Evolutionary conservation across 352 stramenopile species (phyloP).

Genomic region (Globisporangium splendens): DNA sequence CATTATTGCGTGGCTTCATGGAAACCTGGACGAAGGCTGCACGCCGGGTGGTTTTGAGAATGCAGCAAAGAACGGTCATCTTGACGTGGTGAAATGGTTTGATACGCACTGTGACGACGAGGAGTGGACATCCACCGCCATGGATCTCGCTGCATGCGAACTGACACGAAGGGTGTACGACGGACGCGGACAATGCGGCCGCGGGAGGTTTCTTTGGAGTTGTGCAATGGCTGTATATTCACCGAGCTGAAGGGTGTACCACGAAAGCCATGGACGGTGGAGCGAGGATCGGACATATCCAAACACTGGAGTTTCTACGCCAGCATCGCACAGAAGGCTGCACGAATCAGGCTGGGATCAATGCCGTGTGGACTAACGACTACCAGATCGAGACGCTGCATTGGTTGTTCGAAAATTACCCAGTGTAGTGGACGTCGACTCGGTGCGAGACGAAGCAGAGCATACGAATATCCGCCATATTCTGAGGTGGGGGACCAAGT

Average conservation of each 20-base stretch:
- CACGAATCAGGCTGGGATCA: slow-evolving; percentile 3
- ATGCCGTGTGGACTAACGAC: slow-evolving; percentile 9
- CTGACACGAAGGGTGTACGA: slow-evolving; percentile 20
- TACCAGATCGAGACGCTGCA: slow-evolving; percentile 16
- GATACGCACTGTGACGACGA: slow-evolving; percentile 12
- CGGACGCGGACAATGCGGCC: slow-evolving; percentile 22
- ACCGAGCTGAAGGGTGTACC: slow-evolving; percentile 10
- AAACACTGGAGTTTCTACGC: slow-evolving; percentile 7
- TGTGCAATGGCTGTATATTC: slow-evolving; percentile 9
- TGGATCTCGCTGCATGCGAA: slow-evolving; percentile 17
- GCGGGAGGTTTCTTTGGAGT: slow-evolving; percentile 3
- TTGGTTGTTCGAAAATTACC: slow-evolving; percentile 11
- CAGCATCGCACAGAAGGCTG: slow-evolving; percentile 7
- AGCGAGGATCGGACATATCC: slow-evolving; percentile 8
- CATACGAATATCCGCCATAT: slow-evolving; percentile 1
- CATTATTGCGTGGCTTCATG: slow-evolving; percentile 22
- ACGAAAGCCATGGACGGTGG: slow-evolving; percentile 7
- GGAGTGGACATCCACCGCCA: slow-evolving; percentile 6
- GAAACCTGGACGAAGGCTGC: slow-evolving; percentile 6
- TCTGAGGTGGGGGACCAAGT: slow-evolving; percentile 8
- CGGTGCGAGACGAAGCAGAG: neutral
- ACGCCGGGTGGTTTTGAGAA: slow-evolving; percentile 19
- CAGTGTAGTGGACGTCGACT: neutral
- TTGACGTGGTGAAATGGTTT: slow-evolving; percentile 15
- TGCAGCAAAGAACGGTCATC: slow-evolving; percentile 14